Base-by-base conservation (phyloP, 768 basidiomycete species). In the Pholiota conissans region DNA sequence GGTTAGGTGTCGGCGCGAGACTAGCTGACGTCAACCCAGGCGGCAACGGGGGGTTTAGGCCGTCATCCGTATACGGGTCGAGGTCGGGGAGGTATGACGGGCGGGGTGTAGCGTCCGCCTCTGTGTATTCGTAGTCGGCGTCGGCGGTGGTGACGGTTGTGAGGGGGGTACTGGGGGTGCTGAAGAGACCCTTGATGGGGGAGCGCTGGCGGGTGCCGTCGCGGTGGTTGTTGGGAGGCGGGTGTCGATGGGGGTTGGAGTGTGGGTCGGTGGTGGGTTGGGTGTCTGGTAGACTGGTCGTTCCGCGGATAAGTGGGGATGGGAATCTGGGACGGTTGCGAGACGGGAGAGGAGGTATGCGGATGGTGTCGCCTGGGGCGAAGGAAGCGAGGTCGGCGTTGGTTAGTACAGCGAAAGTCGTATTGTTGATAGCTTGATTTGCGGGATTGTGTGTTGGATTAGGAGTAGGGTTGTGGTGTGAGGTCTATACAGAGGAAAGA, bases 351-450 rank as follows among this genome's bases (percentile, higher is more conserved):
- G 24, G 40, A 2, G 42, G 22, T 2, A 20, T 18, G 45, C 80
- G 75, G 13, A 79, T 71, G 29, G 80, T 79, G 4, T 79, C 77
- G 22, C 76, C 73, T 4, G 70, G 58, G 13, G 67, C 60, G 61
- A 74, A 73, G 4, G 68, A 64, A 20, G 69, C 69, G 24, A 75
- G 69, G 56, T 76, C 76, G 9, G 71, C 58, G 45, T 71, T 72
- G 24, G 77, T 73, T 37, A 78, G 73, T 11, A 77, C 65, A 2
- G 69, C 63, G 28, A 74, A 76, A 3, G 67, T 61, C 46, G 59
- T 62, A 4, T 32, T 32, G 30, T 32, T 32, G 30, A 13, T 32
- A 32, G 30, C 30, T 13, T 32, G 30, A 13, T 32, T 32, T 13
- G 30, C 13, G 30, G 6, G 30, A 32, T 6, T 32, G 30, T 6